phyloP scores from a whole-genome alignment of 2,329 filamentous ascomycete species.

The Zymoseptoria tritici region DNA sequence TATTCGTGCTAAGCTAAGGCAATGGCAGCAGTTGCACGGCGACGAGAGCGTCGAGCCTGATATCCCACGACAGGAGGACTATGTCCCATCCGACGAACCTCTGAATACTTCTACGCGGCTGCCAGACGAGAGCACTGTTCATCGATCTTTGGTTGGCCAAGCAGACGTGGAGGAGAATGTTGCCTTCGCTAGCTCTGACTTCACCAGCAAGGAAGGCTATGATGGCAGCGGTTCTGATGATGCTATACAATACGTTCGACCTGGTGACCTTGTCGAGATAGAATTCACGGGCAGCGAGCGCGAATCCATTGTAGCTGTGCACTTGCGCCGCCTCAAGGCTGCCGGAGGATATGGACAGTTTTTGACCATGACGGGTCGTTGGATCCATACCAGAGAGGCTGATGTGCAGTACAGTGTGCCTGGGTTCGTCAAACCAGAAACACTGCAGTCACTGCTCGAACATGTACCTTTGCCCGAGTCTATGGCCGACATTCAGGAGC shows the following conservation, averaged over 20 bases:
- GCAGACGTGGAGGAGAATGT: conserved; percentile 20
- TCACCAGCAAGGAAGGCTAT: conserved; percentile 20
- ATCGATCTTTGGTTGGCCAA: conserved; percentile 6
- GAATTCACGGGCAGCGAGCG: conserved; percentile 24
- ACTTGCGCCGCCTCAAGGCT: conserved; percentile 30
- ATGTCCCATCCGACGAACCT: conserved; percentile 19
- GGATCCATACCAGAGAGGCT: conserved; percentile 34
- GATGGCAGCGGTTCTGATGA: conserved; percentile 26
- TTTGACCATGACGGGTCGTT: conserved; percentile 44
- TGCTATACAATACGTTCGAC: conserved; percentile 32
- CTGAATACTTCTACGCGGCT: conserved; percentile 26
- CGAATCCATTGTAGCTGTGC: conserved; percentile 44
- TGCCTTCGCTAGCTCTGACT: conserved; percentile 12
- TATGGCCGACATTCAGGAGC: conserved; percentile 21
- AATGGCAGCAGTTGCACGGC: conserved; percentile 40
- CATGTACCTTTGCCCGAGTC: conserved; percentile 43
- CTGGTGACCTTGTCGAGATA: conserved; percentile 45
- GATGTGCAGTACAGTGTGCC: conserved; percentile 44
- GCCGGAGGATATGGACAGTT: conserved; percentile 36
- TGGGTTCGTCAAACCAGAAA: conserved; percentile 38
- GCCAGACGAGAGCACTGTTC: conserved; percentile 22
- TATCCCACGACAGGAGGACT: conserved; percentile 13
- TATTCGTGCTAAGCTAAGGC: conserved; percentile 31
- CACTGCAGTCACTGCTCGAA: conserved; percentile 42
- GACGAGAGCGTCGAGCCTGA: conserved; percentile 11